Evolutionary conservation across 345 rosid species (phyloP), one percentile per base, ranked within the genome.

Genomic region (Sonneratia caseolaris): DNA sequence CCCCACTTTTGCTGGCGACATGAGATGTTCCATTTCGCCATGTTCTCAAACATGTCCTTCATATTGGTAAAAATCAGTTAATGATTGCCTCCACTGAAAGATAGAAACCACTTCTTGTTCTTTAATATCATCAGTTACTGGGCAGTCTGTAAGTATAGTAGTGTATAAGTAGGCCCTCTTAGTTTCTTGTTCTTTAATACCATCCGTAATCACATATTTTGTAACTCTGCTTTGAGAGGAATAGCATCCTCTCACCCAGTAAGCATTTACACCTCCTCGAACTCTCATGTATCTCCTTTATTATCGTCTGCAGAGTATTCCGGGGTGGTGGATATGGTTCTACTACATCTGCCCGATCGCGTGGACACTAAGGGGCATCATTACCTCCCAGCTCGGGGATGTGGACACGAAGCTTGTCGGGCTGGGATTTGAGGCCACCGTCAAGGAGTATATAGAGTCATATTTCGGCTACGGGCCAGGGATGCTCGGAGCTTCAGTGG

Each of bases 261-360:
- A 47, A 47, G 51, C 18, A 5, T 53, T 15, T 53, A 22, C 59
- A 53, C 4, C 18, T 36, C 42, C 35, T 2, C 21, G 19, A 65
- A 45, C 69, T 37, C 21, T 37, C 67, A 42, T 37, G 65, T 8
- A 27, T 19, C 35, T 56, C 19, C 10, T 70, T 6, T 51, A 3
- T 2, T 70, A 37, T 47, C 11, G 11, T 72, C 76, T 71, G 73
- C 83, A 93, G 98, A 77, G 62, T 65, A 89, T 94, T 64, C 97
- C 96, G 0, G 90, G 80, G 76, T 94, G 97, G 98, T 91, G 97
- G 98, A 76, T 94, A 53, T 94, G 98, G 96, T 91, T 91, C 84
- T 87, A 89, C 78, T 84, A 89, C 82, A 85, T 94, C 37, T 81
- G 87, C 78, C 97, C 96, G 37, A 79, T 89, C 73, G 87, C 96